Percentiles rank a stretch among this genome's conserved stretches.
Evolutionary conservation across 495 filamentous ascomycete genomes (phyloP).

Genomic region (Hyaloscypha variabilis): DNA sequence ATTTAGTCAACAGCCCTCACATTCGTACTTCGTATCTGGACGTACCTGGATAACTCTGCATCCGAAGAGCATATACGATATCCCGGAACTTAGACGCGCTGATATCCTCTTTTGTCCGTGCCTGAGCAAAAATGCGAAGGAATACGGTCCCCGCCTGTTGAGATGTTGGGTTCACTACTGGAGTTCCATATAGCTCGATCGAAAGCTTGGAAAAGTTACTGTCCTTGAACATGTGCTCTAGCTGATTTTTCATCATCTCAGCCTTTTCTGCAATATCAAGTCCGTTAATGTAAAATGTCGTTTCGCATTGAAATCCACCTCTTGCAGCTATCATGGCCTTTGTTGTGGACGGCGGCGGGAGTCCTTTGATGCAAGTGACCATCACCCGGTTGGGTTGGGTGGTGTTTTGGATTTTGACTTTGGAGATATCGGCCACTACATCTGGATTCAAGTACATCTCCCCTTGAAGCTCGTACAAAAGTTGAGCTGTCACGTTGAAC

Average conservation of each 20-base stretch:
- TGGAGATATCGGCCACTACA: conserved; percentile 43
- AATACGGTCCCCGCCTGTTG: conserved; percentile 27
- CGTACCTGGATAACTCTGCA: conserved; percentile 36
- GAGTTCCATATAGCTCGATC: conserved; percentile 27
- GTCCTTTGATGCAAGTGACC: conserved; percentile 38
- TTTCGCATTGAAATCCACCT: conserved; percentile 49
- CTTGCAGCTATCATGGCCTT: conserved; percentile 50
- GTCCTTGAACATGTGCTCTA: conserved; percentile 22
- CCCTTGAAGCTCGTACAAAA: conserved; percentile 64
- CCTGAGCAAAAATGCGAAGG: conserved; percentile 30
- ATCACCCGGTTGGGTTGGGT: conserved; percentile 32
- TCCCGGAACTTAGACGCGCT: conserved; percentile 27
- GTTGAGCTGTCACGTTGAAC: conserved; percentile 53
- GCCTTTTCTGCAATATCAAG: conserved; percentile 28
- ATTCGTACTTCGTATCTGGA: background rate
- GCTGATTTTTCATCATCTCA: conserved; percentile 18
- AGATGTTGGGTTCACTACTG: conserved; percentile 26
- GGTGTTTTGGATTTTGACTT: conserved; percentile 37
- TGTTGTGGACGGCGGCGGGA: conserved; percentile 45
- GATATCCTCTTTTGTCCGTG: conserved; percentile 27
- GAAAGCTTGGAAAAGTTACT: conserved; percentile 29
- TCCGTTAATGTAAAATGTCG: conserved; percentile 22
- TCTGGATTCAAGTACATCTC: conserved; percentile 60
- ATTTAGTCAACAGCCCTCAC: background rate
- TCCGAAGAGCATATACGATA: conserved; percentile 33